These are phyloP conservation scores for Penicillium hordei DNA, from an alignment of 2,329 filamentous ascomycete species.

Conservation along the genomic window DNA sequence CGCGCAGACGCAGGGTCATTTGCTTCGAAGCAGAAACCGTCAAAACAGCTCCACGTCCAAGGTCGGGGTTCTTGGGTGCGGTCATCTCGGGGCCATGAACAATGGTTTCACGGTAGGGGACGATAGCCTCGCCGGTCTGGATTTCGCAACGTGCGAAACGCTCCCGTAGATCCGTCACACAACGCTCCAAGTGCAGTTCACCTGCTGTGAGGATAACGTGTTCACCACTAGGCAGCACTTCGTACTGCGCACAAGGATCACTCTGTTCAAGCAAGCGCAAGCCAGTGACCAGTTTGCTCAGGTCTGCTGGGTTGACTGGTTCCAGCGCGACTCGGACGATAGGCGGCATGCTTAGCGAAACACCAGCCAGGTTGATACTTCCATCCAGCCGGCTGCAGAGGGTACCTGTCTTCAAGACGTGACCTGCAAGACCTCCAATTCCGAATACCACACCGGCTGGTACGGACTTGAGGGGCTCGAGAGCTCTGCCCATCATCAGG, in stretches of 20 bases:
- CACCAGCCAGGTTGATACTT: constrained; percentile 84
- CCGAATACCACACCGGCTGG: constrained; percentile 95
- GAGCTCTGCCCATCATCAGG: constrained; percentile 87
- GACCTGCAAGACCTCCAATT: constrained; percentile 85
- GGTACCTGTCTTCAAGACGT: constrained; percentile 94
- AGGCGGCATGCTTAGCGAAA: constrained; percentile 76
- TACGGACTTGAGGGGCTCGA: constrained; percentile 79
- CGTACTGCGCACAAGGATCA: constrained; percentile 93
- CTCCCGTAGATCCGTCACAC: constrained; percentile 87
- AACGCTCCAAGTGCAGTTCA: constrained; percentile 90
- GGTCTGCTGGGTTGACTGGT: constrained; percentile 81
- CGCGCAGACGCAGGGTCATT: constrained; percentile 71
- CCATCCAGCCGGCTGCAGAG: constrained; percentile 85
- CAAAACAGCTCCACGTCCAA: constrained; percentile 78
- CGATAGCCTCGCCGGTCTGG: constrained; percentile 88
- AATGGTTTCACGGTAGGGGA: constrained; percentile 92
- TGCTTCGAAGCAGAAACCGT: constrained; percentile 81
- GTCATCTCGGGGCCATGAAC: constrained; percentile 89
- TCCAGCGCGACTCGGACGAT: constrained; percentile 97
- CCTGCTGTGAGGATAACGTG: constrained; percentile 93
- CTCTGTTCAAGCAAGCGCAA: constrained; percentile 86
- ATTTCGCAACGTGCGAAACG: constrained; percentile 93
- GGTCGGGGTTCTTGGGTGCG: constrained; percentile 76
- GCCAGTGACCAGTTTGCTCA: constrained; percentile 92
- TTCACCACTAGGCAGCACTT: constrained; percentile 88